These are phyloP conservation scores for Neonectria neomacrospora DNA, from an alignment of 2,329 filamentous ascomycete genomes.

Conservation along the genomic window DNA sequence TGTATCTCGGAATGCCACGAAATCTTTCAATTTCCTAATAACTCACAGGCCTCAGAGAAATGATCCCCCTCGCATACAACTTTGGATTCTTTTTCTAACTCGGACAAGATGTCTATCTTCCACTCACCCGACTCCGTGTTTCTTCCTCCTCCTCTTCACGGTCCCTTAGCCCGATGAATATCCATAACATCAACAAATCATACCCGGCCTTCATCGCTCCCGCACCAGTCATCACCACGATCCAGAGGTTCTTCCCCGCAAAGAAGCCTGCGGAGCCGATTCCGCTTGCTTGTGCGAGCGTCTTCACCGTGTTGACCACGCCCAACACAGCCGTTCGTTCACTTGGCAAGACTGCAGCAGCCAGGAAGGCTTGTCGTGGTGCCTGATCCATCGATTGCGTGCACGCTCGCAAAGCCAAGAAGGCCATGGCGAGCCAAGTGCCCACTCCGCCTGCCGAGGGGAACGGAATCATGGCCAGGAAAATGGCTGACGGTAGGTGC, in stretches of 20 bases:
- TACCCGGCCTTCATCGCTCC: neutral
- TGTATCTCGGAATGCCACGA: too few relatives aligned
- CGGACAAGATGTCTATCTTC: too few relatives aligned
- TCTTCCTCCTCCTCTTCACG: constrained; percentile 8
- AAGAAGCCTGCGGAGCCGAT: constrained; percentile 64
- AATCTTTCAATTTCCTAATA: too few relatives aligned
- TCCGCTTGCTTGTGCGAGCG: constrained; percentile 68
- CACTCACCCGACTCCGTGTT: neutral
- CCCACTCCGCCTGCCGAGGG: constrained; percentile 53
- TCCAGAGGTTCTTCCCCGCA: neutral
- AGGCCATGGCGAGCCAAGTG: constrained; percentile 60
- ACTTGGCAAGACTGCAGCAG: constrained; percentile 69
- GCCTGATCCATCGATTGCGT: constrained; percentile 77
- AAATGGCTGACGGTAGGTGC: constrained; percentile 75
- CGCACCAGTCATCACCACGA: constrained; percentile 1
- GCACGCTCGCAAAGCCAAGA: constrained; percentile 71
- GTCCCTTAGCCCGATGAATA: constrained; percentile 54
- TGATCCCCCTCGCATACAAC: too few relatives aligned
- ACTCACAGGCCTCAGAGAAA: too few relatives aligned
- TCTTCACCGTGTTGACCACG: constrained; percentile 75
- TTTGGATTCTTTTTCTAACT: too few relatives aligned
- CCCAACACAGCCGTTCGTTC: constrained; percentile 81
- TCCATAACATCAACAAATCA: constrained; percentile 5
- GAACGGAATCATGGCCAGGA: constrained; percentile 70
- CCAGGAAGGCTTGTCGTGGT: constrained; percentile 75